phyloP scores from a whole-genome alignment of 331 rosid species.

The Quercus lobata region DNA sequence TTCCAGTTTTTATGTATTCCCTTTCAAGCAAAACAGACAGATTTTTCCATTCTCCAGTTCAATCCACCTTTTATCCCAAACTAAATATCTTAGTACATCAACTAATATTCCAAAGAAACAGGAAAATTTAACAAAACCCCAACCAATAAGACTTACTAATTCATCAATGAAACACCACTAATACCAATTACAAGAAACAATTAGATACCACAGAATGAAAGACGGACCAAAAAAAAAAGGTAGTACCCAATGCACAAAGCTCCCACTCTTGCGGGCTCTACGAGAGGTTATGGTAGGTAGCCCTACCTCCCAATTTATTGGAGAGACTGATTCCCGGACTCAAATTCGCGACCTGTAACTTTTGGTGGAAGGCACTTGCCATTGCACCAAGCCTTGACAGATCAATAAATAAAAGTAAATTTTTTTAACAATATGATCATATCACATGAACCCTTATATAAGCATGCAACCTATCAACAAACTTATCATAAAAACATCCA shows the following conservation, averaged over 20 bases:
- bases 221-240: neutral
- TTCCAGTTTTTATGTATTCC: neutral
- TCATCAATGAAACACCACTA: neutral
- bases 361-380: too few relatives aligned
- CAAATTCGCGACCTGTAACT: too few relatives aligned
- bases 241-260: too few relatives aligned
- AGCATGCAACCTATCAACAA: neutral
- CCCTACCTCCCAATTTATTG: too few relatives aligned
- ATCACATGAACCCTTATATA: neutral
- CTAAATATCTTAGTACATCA: neutral
- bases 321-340: too few relatives aligned
- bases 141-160: neutral
- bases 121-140: neutral
- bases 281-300: too few relatives aligned
- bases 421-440: neutral
- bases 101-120: neutral
- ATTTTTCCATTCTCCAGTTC: neutral
- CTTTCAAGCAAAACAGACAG: neutral
- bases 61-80: neutral
- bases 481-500: neutral
- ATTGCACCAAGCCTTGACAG: too few relatives aligned
- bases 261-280: too few relatives aligned
- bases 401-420: neutral
- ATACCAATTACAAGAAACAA: neutral
- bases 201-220: neutral